Conservation (phyloP, 2,329 filamentous ascomycete species). For the Colletotrichum caudatum region DNA sequence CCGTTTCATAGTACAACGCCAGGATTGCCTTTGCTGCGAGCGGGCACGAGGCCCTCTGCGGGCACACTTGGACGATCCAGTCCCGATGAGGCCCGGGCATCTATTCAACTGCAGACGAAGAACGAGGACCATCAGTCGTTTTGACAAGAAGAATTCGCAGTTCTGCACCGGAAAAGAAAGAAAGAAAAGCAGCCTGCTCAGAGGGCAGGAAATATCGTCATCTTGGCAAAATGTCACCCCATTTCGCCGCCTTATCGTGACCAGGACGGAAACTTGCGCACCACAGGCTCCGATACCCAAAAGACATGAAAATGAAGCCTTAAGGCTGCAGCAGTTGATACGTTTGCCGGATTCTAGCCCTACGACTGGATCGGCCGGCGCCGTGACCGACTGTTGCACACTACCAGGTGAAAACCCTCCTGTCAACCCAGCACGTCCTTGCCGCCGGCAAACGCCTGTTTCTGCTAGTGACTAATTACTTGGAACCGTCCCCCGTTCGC, state of each 20-base stretch:
- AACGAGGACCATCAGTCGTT: neutral
- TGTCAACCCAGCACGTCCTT: constrained; percentile 27
- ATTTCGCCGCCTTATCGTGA: constrained; percentile 1
- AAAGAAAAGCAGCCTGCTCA: neutral
- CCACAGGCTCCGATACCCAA: neutral
- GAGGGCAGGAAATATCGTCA: neutral
- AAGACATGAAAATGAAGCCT: constrained; percentile 23
- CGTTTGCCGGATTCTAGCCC: constrained; percentile 26
- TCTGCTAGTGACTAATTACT: neutral
- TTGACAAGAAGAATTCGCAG: neutral
- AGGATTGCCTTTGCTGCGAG: constrained; percentile 10
- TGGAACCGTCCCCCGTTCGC: constrained; percentile 12
- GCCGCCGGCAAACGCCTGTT: constrained; percentile 21
- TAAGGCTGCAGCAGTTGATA: constrained; percentile 38
- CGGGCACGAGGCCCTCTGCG: constrained; percentile 10
- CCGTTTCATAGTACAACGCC: constrained; percentile 24
- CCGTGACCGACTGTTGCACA: constrained; percentile 1
- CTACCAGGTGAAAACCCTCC: constrained; percentile 13
- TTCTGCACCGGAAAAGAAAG: neutral
- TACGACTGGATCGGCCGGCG: constrained; percentile 13
- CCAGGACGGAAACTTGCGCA: constrained; percentile 1
- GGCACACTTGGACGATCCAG: constrained; percentile 2
- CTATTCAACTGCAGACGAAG: constrained; percentile 16
- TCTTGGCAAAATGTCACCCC: neutral
- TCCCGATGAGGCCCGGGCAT: constrained; percentile 18